Percentiles rank a stretch among this genome's conserved stretches.
Evolutionary conservation across 1,139 yeast genomes (phyloP).

Genomic region (Yamadazyma conglobata): DNA sequence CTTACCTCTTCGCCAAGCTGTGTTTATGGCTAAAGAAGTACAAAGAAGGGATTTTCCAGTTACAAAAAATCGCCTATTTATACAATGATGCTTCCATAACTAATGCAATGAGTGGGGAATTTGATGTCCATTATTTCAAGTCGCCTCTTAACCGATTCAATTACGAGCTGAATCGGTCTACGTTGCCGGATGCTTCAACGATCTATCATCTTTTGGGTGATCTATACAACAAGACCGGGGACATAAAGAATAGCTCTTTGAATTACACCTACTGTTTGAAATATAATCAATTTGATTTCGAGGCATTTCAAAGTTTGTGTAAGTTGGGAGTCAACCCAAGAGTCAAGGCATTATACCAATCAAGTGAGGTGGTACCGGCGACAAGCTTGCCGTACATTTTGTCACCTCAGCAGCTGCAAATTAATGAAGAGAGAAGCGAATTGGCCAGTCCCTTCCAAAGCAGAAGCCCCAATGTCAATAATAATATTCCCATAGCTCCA

Average conservation of each 20-base stretch:
- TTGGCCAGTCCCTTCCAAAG: slow-evolving; percentile 11
- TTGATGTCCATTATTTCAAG: slow-evolving; percentile 16
- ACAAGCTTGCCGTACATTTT: not conserved
- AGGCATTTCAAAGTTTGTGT: slow-evolving; percentile 77
- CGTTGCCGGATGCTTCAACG: slow-evolving; percentile 63
- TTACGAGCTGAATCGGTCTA: slow-evolving; percentile 33
- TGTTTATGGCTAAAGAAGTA: slow-evolving; percentile 55
- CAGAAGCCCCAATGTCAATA: slow-evolving; percentile 7
- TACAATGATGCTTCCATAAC: slow-evolving; percentile 30
- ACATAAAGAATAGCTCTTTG: slow-evolving; percentile 60
- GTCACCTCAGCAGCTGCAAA: slow-evolving; percentile 3
- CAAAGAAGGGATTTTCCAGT: slow-evolving; percentile 61
- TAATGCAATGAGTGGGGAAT: slow-evolving; percentile 5
- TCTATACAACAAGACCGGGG: slow-evolving; percentile 57
- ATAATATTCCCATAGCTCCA: slow-evolving; percentile 19
- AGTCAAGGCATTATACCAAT: slow-evolving; percentile 53
- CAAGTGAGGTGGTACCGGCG: slow-evolving; percentile 1
- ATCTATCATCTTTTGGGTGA: slow-evolving; percentile 69
- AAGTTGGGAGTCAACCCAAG: slow-evolving; percentile 66
- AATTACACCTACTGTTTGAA: slow-evolving; percentile 68
- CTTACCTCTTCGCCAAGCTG: slow-evolving; percentile 64
- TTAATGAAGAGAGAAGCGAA: slow-evolving; percentile 4
- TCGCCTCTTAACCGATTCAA: slow-evolving; percentile 25
- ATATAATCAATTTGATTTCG: slow-evolving; percentile 79
- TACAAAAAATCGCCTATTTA: slow-evolving; percentile 33